A percentile compares a stretch with the other conserved stretches of the same genome.
Conservation (phyloP, 2,329 filamentous ascomycete genomes). For the Zymoseptoria passerinii region DNA sequence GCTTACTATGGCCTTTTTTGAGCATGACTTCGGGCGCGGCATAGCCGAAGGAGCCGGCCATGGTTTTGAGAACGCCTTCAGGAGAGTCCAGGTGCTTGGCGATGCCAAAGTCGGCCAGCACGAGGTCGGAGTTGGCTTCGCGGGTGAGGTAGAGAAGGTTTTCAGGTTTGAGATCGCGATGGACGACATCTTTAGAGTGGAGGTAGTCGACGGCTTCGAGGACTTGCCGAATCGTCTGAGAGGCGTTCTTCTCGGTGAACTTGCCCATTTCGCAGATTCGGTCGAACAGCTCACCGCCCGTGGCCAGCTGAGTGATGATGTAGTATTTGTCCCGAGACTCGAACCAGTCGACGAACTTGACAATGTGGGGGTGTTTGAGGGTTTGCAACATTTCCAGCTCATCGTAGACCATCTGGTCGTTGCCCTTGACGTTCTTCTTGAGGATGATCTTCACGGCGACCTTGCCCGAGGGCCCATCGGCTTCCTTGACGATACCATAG, state of each 20-base stretch:
- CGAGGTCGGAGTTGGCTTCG: constrained; percentile 69
- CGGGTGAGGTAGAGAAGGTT: constrained; percentile 89
- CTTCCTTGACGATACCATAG: constrained; percentile 96
- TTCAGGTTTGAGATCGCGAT: constrained; percentile 95
- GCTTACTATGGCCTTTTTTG: constrained; percentile 93
- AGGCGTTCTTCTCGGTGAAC: constrained; percentile 97
- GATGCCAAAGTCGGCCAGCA: constrained; percentile 95
- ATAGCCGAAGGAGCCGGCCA: constrained; percentile 98
- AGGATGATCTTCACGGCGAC: constrained; percentile 98
- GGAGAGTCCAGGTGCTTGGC: constrained; percentile 93
- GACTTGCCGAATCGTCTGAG: constrained; percentile 89
- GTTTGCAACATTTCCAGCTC: constrained; percentile 89
- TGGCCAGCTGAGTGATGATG: constrained; percentile 93
- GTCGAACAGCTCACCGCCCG: constrained; percentile 93
- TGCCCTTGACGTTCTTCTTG: constrained; percentile 98
- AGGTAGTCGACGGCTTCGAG: constrained; percentile 90
- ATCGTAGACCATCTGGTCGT: constrained; percentile 98
- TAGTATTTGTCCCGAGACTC: constrained; percentile 99
- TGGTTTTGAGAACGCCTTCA: constrained; percentile 87
- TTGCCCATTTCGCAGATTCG: constrained; percentile 96
- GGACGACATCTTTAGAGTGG: constrained; percentile 89
- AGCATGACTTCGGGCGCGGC: constrained; percentile 97
- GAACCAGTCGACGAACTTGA: constrained; percentile 97
- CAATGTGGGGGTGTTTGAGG: constrained; percentile 89
- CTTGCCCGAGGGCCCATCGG: constrained; percentile 73